Evolutionary conservation across 331 rosid genomes (phyloP).

Genomic region (Quercus lobata): DNA sequence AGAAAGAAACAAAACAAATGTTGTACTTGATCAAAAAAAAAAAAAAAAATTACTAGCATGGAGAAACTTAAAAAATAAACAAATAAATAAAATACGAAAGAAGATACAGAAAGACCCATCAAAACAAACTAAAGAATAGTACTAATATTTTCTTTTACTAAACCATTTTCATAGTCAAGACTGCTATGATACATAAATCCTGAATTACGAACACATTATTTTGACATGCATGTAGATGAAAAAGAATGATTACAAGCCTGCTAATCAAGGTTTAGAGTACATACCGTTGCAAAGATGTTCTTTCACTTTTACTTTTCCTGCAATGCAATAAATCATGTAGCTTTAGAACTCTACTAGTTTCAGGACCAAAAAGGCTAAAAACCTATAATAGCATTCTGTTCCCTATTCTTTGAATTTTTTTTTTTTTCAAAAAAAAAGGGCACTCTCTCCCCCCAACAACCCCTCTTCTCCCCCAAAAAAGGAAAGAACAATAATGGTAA

Average conservation of each 20-base stretch:
- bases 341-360: background rate
- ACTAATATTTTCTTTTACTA: background rate
- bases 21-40: background rate
- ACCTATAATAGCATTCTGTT: background rate
- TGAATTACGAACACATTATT: background rate
- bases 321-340: background rate
- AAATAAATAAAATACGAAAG: background rate
- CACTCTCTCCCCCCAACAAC: background rate
- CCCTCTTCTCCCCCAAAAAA: too few species aligned
- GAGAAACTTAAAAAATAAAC: background rate
- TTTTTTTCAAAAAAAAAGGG: background rate
- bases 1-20: conserved; percentile 9
- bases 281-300: conserved; percentile 18
- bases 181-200: background rate
- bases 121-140: background rate
- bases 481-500: conserved; percentile 3
- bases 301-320: conserved; percentile 18
- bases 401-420: background rate
- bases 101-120: background rate
- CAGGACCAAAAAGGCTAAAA: background rate
- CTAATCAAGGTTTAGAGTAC: background rate
- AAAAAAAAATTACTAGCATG: background rate
- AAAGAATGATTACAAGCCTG: background rate
- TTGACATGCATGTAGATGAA: background rate
- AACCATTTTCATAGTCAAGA: background rate